Evolutionary conservation across 2,329 filamentous ascomycete species (phyloP).

Genomic region (Amesomyces nigricolor): DNA sequence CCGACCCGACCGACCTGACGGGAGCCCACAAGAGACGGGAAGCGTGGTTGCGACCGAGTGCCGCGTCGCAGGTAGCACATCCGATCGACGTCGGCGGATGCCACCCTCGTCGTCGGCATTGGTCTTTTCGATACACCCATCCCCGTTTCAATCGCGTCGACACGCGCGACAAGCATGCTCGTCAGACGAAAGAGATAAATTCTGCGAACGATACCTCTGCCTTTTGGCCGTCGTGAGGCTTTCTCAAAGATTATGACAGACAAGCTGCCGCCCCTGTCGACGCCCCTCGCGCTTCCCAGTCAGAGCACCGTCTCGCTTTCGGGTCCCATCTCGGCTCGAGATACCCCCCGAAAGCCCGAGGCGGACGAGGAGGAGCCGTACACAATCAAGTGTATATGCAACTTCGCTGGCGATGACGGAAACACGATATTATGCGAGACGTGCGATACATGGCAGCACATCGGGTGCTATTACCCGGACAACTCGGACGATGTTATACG

Average conservation of each 20-base stretch:
- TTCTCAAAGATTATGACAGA: conserved; percentile 57
- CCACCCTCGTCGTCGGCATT: conserved; percentile 18
- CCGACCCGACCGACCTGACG: conserved; percentile 6
- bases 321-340: conserved; percentile 35
- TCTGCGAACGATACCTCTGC: conserved; percentile 36
- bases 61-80: conserved; percentile 14
- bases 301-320: conserved; percentile 42
- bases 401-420: conserved; percentile 90
- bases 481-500: conserved; percentile 67
- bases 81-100: conserved; percentile 21
- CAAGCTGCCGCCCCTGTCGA: conserved; percentile 47
- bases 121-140: conserved; percentile 11
- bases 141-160: conserved; percentile 32
- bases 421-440: conserved; percentile 94
- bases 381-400: conserved; percentile 97
- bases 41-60: conserved; percentile 5
- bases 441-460: conserved; percentile 98
- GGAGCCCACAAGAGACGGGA: not conserved
- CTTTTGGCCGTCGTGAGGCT: conserved; percentile 38
- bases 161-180: conserved; percentile 53
- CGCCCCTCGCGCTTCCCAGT: conserved; percentile 52
- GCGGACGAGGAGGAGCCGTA: conserved; percentile 73
- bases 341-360: conserved; percentile 45
- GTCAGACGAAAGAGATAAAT: conserved; percentile 48
- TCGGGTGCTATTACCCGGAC: conserved; percentile 84